Base-by-base conservation (phyloP, 148 eudicot genomes). In the Rhododendron simsii region DNA sequence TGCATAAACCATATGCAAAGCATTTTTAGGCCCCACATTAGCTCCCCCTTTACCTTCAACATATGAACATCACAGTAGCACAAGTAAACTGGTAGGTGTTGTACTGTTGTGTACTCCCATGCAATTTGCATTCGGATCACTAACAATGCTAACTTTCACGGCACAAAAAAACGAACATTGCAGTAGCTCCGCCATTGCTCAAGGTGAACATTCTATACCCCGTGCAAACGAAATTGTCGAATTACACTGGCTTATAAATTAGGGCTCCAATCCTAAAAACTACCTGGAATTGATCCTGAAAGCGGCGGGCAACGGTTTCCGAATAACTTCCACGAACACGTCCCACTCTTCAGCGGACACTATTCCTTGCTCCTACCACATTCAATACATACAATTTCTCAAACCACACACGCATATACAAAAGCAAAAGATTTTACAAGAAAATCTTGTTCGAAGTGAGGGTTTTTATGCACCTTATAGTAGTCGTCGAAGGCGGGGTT, bases 261-360 rank as follows among this genome's bases (percentile, higher is more conserved):
- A 16, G 15, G 50, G 12, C 37, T 21, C 3, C 5, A n/a, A 81
- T 45, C 26, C 26, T 3, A 7, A 18, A 15, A 18, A 61, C 2
- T 26, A 96, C 99, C 99, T 97, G 61, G 98, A 92, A 89, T 97
- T 97, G 89, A 97, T 95, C 55, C 99, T 95, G 89, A 97, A 97
- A 88, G 99, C 99, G 87, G 99, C 91, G 8, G 99, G 99, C 76
- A 97, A 86, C 35, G 96, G 96, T 71, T 89, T 94, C 53, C 96
- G 87, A 7, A 97, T 89, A 85, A 23, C 87, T 12, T 91, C 92
- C 12, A 92, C 91, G 73, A 94, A 97, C 23, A 89, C 76, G 80
- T 94, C 98, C 99, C 99, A 97, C 82, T 97, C 98, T 48, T 94
- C 98, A 1, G 91, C 80, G 13, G 87, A 41, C 71, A 95, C 98